A percentile compares a stretch with the other conserved stretches of the same genome.
These are phyloP conservation scores for Colletotrichum sp. DNA, from an alignment of 2,329 filamentous ascomycete genomes.

Conservation along the genomic window DNA sequence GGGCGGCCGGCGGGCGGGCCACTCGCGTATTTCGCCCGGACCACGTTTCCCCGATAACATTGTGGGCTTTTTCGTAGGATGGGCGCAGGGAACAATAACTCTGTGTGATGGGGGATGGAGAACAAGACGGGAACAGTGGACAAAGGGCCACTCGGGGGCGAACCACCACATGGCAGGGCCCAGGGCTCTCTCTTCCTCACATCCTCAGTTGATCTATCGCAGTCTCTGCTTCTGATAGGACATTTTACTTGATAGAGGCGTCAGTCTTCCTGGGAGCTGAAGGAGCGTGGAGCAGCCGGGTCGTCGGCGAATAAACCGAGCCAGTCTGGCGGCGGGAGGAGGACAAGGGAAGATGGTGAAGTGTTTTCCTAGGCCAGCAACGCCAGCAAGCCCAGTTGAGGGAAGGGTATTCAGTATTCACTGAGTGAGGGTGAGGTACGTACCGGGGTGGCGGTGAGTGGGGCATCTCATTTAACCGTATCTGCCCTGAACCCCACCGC, in stretches of 20 bases:
- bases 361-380: background rate
- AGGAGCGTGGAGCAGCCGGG: background rate
- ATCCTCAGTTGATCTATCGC: background rate
- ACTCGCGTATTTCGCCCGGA: background rate
- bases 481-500: background rate
- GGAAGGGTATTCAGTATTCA: background rate
- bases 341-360: background rate
- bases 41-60: background rate
- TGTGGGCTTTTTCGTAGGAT: background rate
- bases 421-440: background rate
- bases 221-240: background rate
- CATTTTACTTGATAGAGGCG: background rate
- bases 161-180: background rate
- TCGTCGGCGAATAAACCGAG: constrained; percentile 9
- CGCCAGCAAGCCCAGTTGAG: background rate
- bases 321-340: background rate
- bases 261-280: background rate
- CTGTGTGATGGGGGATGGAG: background rate
- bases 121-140: background rate
- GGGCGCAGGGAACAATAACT: background rate
- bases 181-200: background rate
- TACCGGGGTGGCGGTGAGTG: background rate
- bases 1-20: background rate
- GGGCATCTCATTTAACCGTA: constrained; percentile 21
- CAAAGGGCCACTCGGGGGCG: background rate